Evolutionary conservation across 1,284 basidiomycete genomes (phyloP), one percentile per base, ranked within the genome.

Genomic region (Macrocystidia cucumis): DNA sequence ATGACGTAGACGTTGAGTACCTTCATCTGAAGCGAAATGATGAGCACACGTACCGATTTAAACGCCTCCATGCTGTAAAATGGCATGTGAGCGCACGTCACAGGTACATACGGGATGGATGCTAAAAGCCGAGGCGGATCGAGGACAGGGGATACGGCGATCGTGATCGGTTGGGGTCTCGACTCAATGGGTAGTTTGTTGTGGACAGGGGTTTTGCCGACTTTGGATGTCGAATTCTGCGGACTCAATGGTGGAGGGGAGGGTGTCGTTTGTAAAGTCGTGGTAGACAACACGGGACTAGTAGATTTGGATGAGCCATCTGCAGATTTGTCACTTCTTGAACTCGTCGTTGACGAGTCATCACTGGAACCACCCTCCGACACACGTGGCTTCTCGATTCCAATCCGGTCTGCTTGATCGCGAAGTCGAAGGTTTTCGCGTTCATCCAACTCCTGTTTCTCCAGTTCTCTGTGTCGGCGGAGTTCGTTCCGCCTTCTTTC

Each of bases 231-330:
- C n/a, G n/a, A n/a, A n/a, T 34, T 45, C 41, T 43, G 52, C 41
- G 44, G 47, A 36, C 56, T 34, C 7, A 46, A 36, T 16, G 80
- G 80, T 0, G 80, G 77, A 0, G 81, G 81, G 0, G 78, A 82
- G 0, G 81, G 81, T 3, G 82, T 84, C 11, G 81, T 85, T 41
- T 78, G 76, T 11, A 85, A 48, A 2, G 81, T 85, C 4, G 77
- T 73, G 0, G 79, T 79, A 5, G 79, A 83, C n/a, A 84, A 51
- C 1, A 82, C 79, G 0, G 81, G 81, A 45, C 79, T 83, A n/a
- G 79, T 82, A 20, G 67, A 66, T 39, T 70, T 71, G 0, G 74
- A 76, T n/a, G 43, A 43, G 18, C 44, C 33, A 21, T 25, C n/a
- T n/a, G n/a, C 28, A 31, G 32, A 38, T 16, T 38, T 33, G 6